These are phyloP conservation scores for Ogataea hybrid DNA, from an alignment of 1,139 yeast species.

Conservation along the genomic window DNA sequence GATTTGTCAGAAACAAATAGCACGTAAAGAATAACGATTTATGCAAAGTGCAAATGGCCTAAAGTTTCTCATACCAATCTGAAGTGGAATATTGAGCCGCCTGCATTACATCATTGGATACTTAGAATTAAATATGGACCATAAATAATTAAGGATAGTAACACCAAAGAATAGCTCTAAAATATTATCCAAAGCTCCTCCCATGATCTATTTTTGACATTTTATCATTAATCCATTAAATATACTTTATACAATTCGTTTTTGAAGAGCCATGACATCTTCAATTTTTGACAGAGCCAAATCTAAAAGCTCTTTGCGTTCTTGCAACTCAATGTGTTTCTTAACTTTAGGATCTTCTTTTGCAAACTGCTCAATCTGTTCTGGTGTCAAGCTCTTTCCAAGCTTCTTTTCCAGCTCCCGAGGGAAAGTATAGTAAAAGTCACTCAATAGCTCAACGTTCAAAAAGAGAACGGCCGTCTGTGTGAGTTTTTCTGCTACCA, in stretches of 20 bases:
- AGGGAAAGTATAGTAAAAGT: slow-evolving; percentile 94
- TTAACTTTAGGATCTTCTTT: slow-evolving; percentile 92
- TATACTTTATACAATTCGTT: slow-evolving; percentile 27
- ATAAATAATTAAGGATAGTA: too few species aligned
- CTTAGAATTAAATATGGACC: too few species aligned
- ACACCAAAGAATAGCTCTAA: too few species aligned
- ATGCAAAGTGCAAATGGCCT: too few species aligned
- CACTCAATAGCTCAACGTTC: slow-evolving; percentile 90
- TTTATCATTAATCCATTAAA: not conserved
- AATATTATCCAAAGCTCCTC: too few species aligned
- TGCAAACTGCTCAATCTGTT: slow-evolving; percentile 85
- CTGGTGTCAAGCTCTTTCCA: slow-evolving; percentile 59
- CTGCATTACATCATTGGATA: too few species aligned
- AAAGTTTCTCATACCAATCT: too few species aligned
- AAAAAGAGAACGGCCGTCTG: slow-evolving; percentile 90
- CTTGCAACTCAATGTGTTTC: slow-evolving; percentile 89
- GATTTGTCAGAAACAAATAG: too few species aligned
- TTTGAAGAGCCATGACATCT: slow-evolving; percentile 76
- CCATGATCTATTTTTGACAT: too few species aligned
- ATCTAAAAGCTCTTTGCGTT: slow-evolving; percentile 83
- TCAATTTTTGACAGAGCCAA: slow-evolving; percentile 84
- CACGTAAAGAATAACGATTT: too few species aligned
- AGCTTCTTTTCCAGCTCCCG: slow-evolving; percentile 82
- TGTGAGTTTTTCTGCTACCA: slow-evolving; percentile 86
- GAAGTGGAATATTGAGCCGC: too few species aligned